A percentile compares a stretch with the other conserved stretches of the same genome.
These are phyloP conservation scores for Debaryomyces subglobosus DNA, from an alignment of 1,139 yeast genomes.

Conservation along the genomic window DNA sequence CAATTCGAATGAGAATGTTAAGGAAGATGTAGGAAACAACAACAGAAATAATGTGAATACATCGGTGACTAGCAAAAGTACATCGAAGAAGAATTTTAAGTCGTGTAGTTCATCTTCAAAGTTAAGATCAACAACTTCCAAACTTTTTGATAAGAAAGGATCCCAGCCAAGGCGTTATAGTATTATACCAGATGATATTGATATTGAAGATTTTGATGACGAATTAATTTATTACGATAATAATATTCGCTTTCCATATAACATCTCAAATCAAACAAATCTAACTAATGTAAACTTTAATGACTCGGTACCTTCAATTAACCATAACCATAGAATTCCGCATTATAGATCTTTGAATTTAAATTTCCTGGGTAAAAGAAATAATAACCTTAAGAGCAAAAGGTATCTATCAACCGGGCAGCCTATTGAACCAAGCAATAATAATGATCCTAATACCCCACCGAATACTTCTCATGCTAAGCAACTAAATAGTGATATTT, in stretches of 20 bases:
- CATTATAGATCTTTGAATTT: conserved; percentile 49
- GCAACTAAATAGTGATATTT: conserved; percentile 29
- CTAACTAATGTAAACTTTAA: conserved; percentile 24
- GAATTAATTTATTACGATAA: conserved; percentile 54
- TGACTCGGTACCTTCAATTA: conserved; percentile 38
- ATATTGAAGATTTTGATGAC: conserved; percentile 66
- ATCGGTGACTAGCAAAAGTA: conserved; percentile 1
- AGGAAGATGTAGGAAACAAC: conserved; percentile 3
- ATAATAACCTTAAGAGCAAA: conserved; percentile 32
- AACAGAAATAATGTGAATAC: conserved; percentile 6
- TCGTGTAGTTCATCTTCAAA: conserved; percentile 37
- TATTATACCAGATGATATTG: conserved; percentile 69
- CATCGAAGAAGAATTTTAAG: conserved; percentile 3
- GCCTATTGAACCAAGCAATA: conserved; percentile 17
- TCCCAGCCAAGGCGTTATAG: conserved; percentile 73
- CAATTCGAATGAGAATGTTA: conserved; percentile 11
- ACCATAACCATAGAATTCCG: conserved; percentile 38
- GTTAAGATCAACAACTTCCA: conserved; percentile 68
- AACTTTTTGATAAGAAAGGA: conserved; percentile 70
- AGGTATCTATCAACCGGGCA: conserved; percentile 43
- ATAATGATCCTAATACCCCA: conserved; percentile 11
- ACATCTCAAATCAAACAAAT: conserved; percentile 17
- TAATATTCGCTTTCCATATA: conserved; percentile 44
- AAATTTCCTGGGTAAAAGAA: conserved; percentile 32
- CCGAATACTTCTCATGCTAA: conserved; percentile 14